Percentiles rank a stretch among this genome's conserved stretches.
Conservation (phyloP, 345 rosid species). For the Syzygium aqueum region DNA sequence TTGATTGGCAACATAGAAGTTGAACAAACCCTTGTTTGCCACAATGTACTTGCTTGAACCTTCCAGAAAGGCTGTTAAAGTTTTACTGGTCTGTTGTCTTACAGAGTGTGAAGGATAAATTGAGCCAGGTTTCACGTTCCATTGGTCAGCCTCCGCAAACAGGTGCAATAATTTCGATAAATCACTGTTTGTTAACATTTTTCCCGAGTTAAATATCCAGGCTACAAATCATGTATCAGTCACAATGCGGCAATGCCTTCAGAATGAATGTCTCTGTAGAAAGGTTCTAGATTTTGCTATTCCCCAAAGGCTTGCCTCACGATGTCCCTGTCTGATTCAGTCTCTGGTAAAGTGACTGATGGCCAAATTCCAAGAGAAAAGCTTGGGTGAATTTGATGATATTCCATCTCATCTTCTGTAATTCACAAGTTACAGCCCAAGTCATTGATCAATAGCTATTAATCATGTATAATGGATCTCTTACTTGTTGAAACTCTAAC, state of each 20-base stretch:
- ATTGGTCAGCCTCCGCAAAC: slow-evolving; percentile 19
- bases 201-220: background rate
- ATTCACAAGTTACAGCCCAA: background rate
- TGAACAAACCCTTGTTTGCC: background rate
- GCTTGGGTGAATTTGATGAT: background rate
- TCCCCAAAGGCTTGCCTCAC: background rate
- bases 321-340: background rate
- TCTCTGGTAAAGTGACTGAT: background rate
- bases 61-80: background rate
- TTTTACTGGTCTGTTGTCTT: background rate
- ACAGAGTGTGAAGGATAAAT: slow-evolving; percentile 43
- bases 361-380: background rate
- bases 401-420: background rate
- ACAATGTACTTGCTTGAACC: background rate
- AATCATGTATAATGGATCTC: background rate
- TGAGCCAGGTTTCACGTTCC: slow-evolving; percentile 48
- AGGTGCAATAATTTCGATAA: slow-evolving; percentile 18
- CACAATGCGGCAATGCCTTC: background rate
- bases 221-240: background rate
- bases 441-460: background rate
- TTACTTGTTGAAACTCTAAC: background rate
- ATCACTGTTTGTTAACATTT: background rate
- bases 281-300: background rate
- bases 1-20: background rate
- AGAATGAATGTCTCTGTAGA: background rate